Percentiles rank a stretch among this genome's conserved stretches.
Evolutionary conservation across 257 asterid genomes (phyloP).

Genomic region (Solanum etuberosum): DNA sequence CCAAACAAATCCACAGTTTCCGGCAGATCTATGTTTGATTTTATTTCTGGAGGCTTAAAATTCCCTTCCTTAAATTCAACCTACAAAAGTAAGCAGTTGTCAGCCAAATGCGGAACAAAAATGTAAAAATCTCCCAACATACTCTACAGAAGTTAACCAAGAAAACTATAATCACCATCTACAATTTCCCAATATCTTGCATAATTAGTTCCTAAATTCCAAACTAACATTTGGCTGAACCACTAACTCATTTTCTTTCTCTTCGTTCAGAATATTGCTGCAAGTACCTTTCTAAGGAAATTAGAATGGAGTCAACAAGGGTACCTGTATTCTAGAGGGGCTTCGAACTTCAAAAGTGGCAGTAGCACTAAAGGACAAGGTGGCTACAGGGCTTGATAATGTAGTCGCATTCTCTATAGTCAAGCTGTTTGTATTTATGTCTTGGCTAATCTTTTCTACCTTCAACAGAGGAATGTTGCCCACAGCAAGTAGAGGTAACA

Average conservation of each 20-base stretch:
- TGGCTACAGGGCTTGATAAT: constrained; percentile 57
- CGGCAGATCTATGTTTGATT: constrained; percentile 76
- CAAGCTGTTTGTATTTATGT: constrained; percentile 48
- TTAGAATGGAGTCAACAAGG: background rate
- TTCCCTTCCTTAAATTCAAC: constrained; percentile 86
- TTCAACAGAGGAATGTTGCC: constrained; percentile 63
- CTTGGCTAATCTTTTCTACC: constrained; percentile 78
- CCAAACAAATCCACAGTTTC: constrained; percentile 57
- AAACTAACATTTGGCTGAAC: background rate
- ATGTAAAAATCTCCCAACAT: background rate
- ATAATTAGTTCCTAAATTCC: background rate
- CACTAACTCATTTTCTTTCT: background rate
- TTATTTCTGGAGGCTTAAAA: constrained; percentile 80
- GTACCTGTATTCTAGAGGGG: constrained; percentile 84
- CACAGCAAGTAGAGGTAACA: constrained; percentile 85
- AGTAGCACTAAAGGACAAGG: constrained; percentile 62
- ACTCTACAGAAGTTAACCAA: background rate
- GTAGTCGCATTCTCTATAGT: constrained; percentile 62
- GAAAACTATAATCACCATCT: background rate
- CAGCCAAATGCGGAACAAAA: background rate
- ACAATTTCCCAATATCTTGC: background rate
- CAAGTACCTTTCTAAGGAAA: background rate
- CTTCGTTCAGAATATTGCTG: background rate
- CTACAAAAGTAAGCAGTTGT: constrained; percentile 18
- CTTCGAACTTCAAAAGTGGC: constrained; percentile 78